phyloP scores from a whole-genome alignment of 1,284 basidiomycete genomes.

The Irpex rosettiformis region DNA sequence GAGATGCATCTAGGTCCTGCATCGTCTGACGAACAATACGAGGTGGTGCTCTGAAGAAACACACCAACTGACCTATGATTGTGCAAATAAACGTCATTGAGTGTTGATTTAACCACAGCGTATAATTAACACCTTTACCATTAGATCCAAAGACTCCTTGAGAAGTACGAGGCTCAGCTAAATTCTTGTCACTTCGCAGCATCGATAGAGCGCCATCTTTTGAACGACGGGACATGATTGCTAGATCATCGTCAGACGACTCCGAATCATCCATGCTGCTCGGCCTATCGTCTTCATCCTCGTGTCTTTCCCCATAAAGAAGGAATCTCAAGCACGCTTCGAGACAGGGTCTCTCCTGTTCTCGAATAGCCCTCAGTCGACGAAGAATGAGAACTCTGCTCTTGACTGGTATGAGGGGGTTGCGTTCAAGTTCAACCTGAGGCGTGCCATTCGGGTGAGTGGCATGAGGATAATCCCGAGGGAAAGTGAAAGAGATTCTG shows the following conservation, averaged over 20 bases:
- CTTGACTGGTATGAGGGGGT: slow-evolving; percentile 74
- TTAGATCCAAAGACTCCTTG: slow-evolving; percentile 86
- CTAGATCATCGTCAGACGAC: slow-evolving; percentile 41
- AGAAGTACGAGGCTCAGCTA: slow-evolving; percentile 76
- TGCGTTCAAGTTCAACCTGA: slow-evolving; percentile 79
- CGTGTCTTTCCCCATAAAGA: slow-evolving; percentile 63
- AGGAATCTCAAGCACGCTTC: slow-evolving; percentile 81
- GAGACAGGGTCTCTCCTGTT: slow-evolving; percentile 72
- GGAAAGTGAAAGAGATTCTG: slow-evolving; percentile 89
- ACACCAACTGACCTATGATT: slow-evolving; percentile 72
- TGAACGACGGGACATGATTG: slow-evolving; percentile 31
- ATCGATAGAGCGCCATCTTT: slow-evolving; percentile 50
- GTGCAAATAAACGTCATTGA: background rate
- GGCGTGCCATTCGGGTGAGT: slow-evolving; percentile 64
- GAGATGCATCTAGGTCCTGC: slow-evolving; percentile 46
- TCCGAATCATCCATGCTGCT: slow-evolving; percentile 48
- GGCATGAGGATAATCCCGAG: slow-evolving; percentile 74
- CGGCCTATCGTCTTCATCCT: slow-evolving; percentile 15
- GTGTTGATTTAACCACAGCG: background rate
- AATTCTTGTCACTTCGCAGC: slow-evolving; percentile 65
- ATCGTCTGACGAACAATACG: slow-evolving; percentile 61
- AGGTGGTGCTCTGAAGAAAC: slow-evolving; percentile 78
- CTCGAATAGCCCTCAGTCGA: slow-evolving; percentile 69
- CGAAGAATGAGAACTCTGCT: slow-evolving; percentile 75
- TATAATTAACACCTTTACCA: slow-evolving; percentile 43